Conservation (phyloP, 1,139 yeast genomes). For the Pichia sp. region DNA sequence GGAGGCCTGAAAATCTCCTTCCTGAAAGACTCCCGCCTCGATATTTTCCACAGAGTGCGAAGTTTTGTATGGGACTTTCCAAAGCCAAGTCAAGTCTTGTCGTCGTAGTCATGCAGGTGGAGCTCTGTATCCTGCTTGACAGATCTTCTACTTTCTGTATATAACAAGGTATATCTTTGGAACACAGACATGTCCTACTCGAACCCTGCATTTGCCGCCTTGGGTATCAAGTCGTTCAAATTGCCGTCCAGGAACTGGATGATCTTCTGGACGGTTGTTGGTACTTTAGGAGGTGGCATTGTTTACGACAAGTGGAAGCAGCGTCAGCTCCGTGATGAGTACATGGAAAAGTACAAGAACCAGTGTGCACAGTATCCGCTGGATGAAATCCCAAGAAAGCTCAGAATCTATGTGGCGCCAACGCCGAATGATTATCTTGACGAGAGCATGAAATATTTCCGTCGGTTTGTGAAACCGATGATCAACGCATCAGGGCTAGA, state of each 20-base stretch:
- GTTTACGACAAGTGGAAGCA: slow-evolving; percentile 78
- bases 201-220: slow-evolving; percentile 82
- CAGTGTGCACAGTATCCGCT: slow-evolving; percentile 34
- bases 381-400: slow-evolving; percentile 61
- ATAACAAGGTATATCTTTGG: too few relatives aligned
- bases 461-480: slow-evolving; percentile 81
- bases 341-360: slow-evolving; percentile 56
- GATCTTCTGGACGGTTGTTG: slow-evolving; percentile 76
- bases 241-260: slow-evolving; percentile 92
- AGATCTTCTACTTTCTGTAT: too few relatives aligned
- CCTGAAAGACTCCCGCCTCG: too few relatives aligned
- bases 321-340: slow-evolving; percentile 56
- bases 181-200: slow-evolving; percentile 37
- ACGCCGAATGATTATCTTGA: slow-evolving; percentile 93
- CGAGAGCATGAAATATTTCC: slow-evolving; percentile 67
- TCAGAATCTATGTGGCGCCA: slow-evolving; percentile 85
- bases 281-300: slow-evolving; percentile 64
- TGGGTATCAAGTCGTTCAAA: slow-evolving; percentile 77
- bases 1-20: background rate
- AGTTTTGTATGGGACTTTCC: too few relatives aligned
- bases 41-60: too few relatives aligned
- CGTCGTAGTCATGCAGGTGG: too few relatives aligned
- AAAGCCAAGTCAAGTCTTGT: too few relatives aligned
- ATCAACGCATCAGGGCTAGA: slow-evolving; percentile 85
- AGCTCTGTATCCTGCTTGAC: too few relatives aligned